Conservation (phyloP, 2,329 filamentous ascomycete genomes). For the Xylariaceae sp. region DNA sequence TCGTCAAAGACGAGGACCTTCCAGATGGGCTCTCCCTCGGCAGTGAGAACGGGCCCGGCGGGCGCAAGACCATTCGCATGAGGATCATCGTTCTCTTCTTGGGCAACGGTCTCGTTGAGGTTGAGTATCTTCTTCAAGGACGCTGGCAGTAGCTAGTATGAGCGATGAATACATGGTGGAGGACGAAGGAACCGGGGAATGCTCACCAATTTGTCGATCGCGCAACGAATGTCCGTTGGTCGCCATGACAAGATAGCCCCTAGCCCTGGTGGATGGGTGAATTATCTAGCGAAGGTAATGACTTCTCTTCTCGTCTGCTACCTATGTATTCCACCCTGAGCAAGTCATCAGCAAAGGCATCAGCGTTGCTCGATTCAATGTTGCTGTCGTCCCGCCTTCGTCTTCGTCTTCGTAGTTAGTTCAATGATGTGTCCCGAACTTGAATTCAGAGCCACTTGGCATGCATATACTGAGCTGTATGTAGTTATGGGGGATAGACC, state of each 20-base stretch:
- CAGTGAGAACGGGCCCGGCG: slow-evolving; percentile 80
- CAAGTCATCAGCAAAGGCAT: slow-evolving; percentile 19
- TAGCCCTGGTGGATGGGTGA: slow-evolving; percentile 4
- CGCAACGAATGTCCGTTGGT: slow-evolving; percentile 34
- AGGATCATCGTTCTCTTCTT: slow-evolving; percentile 67
- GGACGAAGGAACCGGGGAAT: background rate
- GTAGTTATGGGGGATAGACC: slow-evolving; percentile 3
- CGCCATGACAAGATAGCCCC: slow-evolving; percentile 35
- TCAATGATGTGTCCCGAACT: slow-evolving; percentile 19
- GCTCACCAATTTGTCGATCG: slow-evolving; percentile 44
- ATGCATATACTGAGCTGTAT: slow-evolving; percentile 26
- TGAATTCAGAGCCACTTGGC: slow-evolving; percentile 11
- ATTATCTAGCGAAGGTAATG: background rate
- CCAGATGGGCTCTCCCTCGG: slow-evolving; percentile 93
- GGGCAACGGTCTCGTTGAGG: slow-evolving; percentile 76
- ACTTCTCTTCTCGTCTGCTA: slow-evolving; percentile 22
- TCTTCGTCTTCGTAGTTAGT: background rate
- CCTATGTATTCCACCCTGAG: slow-evolving; percentile 12
- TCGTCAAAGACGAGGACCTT: slow-evolving; percentile 97
- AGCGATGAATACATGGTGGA: background rate
- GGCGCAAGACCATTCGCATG: slow-evolving; percentile 70
- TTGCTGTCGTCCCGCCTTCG: background rate
- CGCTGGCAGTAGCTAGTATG: slow-evolving; percentile 49
- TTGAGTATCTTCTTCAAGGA: slow-evolving; percentile 97
- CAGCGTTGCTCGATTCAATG: slow-evolving; percentile 10